These are phyloP conservation scores for Danielia oregonensis DNA, from an alignment of 805 yeast genomes.

Conservation along the genomic window DNA sequence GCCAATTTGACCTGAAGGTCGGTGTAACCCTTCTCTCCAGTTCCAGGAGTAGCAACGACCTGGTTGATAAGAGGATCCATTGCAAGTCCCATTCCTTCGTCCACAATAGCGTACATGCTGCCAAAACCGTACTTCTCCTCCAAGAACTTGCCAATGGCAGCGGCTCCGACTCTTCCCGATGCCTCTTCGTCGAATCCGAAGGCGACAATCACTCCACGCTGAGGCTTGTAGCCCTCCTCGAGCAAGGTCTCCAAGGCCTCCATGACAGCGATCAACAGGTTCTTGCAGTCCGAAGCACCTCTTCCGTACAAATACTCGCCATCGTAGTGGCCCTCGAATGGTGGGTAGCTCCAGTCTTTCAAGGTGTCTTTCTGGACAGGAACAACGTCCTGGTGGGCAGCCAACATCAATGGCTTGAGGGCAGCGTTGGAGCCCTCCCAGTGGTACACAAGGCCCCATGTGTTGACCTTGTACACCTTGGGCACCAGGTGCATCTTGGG, in stretches of 20 bases:
- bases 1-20: slow-evolving; percentile 26
- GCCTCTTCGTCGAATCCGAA: slow-evolving; percentile 18
- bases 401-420: slow-evolving; percentile 15
- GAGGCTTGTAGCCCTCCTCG: slow-evolving; percentile 8
- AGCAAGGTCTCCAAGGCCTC: slow-evolving; percentile 13
- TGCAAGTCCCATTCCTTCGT: slow-evolving; percentile 16
- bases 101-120: slow-evolving; percentile 14
- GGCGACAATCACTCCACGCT: slow-evolving; percentile 12
- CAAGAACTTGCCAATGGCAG: slow-evolving; percentile 6
- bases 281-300: slow-evolving; percentile 4
- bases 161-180: slow-evolving; percentile 13
- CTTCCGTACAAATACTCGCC: slow-evolving; percentile 3
- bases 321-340: slow-evolving; percentile 3
- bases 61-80: slow-evolving; percentile 8
- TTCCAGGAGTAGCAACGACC: slow-evolving; percentile 12
- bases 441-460: slow-evolving; percentile 13
- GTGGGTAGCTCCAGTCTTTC: slow-evolving; percentile 4
- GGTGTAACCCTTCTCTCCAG: slow-evolving; percentile 15
- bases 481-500: slow-evolving; percentile 8
- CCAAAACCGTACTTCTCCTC: slow-evolving; percentile 8
- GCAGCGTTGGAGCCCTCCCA: slow-evolving; percentile 13
- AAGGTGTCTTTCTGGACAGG: slow-evolving; percentile 4
- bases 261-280: slow-evolving; percentile 2
- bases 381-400: slow-evolving; percentile 11
- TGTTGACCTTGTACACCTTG: slow-evolving; percentile 11